A percentile compares a stretch with the other conserved stretches of the same genome.
These are phyloP conservation scores for Penicillium sp. DNA, from an alignment of 2,329 filamentous ascomycete species.

Conservation along the genomic window DNA sequence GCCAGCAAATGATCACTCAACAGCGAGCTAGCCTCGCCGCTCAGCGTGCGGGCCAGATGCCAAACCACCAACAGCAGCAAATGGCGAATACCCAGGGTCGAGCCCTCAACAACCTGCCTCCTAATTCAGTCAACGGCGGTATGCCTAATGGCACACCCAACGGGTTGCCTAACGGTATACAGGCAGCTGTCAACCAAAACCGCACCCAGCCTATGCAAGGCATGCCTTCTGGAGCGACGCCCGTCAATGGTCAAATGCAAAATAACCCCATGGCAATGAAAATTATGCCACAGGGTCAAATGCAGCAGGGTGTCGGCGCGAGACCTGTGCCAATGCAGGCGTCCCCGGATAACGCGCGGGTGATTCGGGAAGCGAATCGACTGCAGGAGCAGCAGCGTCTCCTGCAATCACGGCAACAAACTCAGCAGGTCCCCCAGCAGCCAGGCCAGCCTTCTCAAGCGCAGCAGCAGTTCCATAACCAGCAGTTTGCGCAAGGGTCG, in stretches of 20 bases:
- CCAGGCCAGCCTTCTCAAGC: slow-evolving; percentile 32
- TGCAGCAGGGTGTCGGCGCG: slow-evolving; percentile 46
- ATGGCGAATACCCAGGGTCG: slow-evolving; percentile 35
- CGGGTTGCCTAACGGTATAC: slow-evolving; percentile 47
- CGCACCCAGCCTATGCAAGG: slow-evolving; percentile 41
- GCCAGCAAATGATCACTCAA: slow-evolving; percentile 58
- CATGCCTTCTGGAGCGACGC: slow-evolving; percentile 35
- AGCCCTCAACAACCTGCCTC: slow-evolving; percentile 39
- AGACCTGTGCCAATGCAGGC: slow-evolving; percentile 52
- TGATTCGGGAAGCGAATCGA: slow-evolving; percentile 46
- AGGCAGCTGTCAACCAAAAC: slow-evolving; percentile 33
- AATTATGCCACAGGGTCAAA: slow-evolving; percentile 52
- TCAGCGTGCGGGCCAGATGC: slow-evolving; percentile 41
- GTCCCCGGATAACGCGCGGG: slow-evolving; percentile 45
- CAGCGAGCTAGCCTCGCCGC: slow-evolving; percentile 46
- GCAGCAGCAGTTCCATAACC: slow-evolving; percentile 37
- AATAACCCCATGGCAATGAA: slow-evolving; percentile 55
- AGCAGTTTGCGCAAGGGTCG: slow-evolving; percentile 40
- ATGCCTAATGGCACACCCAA: slow-evolving; percentile 39
- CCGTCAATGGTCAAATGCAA: slow-evolving; percentile 49
- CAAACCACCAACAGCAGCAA: slow-evolving; percentile 30
- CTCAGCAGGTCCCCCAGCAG: slow-evolving; percentile 31
- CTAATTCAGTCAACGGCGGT: slow-evolving; percentile 28
- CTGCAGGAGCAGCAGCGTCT: slow-evolving; percentile 55
- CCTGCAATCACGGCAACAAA: slow-evolving; percentile 49